These are phyloP conservation scores for Fusarium napiforme DNA, from an alignment of 2,329 filamentous ascomycete genomes.

Conservation along the genomic window DNA sequence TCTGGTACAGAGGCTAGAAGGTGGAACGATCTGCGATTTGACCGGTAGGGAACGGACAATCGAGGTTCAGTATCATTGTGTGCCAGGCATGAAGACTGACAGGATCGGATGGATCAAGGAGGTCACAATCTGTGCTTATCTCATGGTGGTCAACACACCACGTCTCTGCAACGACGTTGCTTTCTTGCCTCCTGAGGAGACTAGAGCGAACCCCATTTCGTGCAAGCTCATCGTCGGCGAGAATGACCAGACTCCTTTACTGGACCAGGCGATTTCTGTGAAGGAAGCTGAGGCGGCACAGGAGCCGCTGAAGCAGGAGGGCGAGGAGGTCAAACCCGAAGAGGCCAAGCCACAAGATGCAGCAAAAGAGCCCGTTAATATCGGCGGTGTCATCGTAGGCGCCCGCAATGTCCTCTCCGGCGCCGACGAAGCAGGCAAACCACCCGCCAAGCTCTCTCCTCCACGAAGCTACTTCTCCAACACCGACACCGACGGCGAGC, in stretches of 20 bases:
- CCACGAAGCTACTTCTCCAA: conserved; percentile 55
- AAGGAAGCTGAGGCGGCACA: conserved; percentile 38
- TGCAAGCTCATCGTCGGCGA: conserved; percentile 76
- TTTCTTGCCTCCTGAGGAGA: conserved; percentile 83
- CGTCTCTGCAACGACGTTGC: conserved; percentile 88
- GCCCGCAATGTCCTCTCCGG: conserved; percentile 60
- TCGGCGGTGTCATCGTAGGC: conserved; percentile 66
- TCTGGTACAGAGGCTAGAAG: conserved; percentile 82
- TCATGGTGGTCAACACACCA: conserved; percentile 93
- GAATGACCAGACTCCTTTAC: conserved; percentile 52
- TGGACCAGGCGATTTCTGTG: conserved; percentile 48
- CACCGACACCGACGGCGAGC: conserved; percentile 36
- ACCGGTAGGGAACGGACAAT: conserved; percentile 84
- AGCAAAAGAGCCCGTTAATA: conserved; percentile 54
- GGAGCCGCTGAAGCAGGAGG: conserved; percentile 23
- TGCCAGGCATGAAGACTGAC: conserved; percentile 76
- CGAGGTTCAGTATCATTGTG: conserved; percentile 84
- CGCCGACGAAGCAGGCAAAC: conserved; percentile 60
- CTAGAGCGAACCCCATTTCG: conserved; percentile 78
- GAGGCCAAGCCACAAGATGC: conserved; percentile 33
- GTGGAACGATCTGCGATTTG: conserved; percentile 86
- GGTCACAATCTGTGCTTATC: conserved; percentile 87
- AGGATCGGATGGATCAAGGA: conserved; percentile 95
- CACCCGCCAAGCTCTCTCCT: conserved; percentile 57
- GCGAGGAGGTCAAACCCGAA: background rate